These are phyloP conservation scores for Aureobasidium sp. DNA, from an alignment of 2,329 filamentous ascomycete species.

Conservation along the genomic window DNA sequence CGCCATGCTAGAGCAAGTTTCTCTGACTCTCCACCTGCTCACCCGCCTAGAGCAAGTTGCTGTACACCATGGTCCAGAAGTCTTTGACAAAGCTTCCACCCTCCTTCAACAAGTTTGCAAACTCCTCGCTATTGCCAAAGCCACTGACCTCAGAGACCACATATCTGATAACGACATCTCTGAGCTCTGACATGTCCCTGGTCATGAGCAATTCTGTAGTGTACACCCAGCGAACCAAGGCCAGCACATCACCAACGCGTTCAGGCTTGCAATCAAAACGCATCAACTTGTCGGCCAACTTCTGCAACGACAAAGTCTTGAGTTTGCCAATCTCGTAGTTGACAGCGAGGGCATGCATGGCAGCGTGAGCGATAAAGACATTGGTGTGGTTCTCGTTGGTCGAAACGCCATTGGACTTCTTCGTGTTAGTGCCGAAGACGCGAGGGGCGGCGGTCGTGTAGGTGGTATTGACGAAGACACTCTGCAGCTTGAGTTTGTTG, in stretches of 20 bases:
- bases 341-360: conserved; percentile 2
- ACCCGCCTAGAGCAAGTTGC: not conserved
- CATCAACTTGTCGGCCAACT: not conserved
- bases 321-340: not conserved
- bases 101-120: not conserved
- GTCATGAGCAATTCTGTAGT: not conserved
- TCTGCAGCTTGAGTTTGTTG: not conserved
- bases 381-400: conserved; percentile 6
- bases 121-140: not conserved
- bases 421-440: not conserved
- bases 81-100: conserved; percentile 1
- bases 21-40: not conserved
- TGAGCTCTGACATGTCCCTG: not conserved
- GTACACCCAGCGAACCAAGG: conserved; percentile 3
- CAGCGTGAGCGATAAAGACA: conserved; percentile 6
- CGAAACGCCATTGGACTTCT: not conserved
- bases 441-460: not conserved
- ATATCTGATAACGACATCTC: not conserved
- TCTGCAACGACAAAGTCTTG: not conserved
- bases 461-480: not conserved
- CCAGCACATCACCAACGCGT: not conserved
- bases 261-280: not conserved
- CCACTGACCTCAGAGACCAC: not conserved
- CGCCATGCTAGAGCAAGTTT: too few relatives aligned
- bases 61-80: not conserved